A percentile compares a stretch with the other conserved stretches of the same genome.
Evolutionary conservation across 2,329 filamentous ascomycete species (phyloP).

Genomic region (Arthrobotrys pseudoclavata): DNA sequence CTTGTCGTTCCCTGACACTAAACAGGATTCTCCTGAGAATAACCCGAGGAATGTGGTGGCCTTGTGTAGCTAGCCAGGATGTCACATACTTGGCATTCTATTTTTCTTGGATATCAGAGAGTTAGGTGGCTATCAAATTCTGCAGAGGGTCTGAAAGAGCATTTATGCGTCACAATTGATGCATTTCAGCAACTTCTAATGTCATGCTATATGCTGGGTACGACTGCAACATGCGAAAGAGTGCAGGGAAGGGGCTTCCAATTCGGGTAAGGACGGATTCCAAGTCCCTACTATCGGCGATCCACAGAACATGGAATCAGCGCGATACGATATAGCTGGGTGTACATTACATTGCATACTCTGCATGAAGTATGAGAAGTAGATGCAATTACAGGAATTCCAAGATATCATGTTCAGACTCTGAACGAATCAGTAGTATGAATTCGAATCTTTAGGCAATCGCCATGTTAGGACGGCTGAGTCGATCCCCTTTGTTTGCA

Average conservation of each 20-base stretch:
- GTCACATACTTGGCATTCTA: slow-evolving; percentile 4
- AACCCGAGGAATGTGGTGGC: slow-evolving; percentile 24
- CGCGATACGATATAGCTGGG: not conserved
- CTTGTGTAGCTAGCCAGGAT: slow-evolving; percentile 7
- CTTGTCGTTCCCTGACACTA: slow-evolving; percentile 13
- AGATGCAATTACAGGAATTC: not conserved
- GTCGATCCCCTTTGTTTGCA: not conserved
- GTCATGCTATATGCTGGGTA: not conserved
- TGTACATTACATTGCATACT: too few relatives aligned
- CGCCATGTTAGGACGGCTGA: not conserved
- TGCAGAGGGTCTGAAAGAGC: not conserved
- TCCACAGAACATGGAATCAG: slow-evolving; percentile 12
- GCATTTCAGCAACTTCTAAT: not conserved
- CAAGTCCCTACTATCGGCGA: not conserved
- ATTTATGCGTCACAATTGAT: not conserved
- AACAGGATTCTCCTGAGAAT: not conserved
- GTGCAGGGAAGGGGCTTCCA: slow-evolving; percentile 6
- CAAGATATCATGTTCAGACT: not conserved
- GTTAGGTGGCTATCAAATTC: not conserved
- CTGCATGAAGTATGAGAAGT: too few relatives aligned
- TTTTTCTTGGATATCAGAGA: not conserved
- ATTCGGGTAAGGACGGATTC: not conserved
- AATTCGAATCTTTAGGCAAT: not conserved
- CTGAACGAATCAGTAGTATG: not conserved
- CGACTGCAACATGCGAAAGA: not conserved